Conservation (phyloP, 495 filamentous ascomycete species). For the Penicillium desertorum region DNA sequence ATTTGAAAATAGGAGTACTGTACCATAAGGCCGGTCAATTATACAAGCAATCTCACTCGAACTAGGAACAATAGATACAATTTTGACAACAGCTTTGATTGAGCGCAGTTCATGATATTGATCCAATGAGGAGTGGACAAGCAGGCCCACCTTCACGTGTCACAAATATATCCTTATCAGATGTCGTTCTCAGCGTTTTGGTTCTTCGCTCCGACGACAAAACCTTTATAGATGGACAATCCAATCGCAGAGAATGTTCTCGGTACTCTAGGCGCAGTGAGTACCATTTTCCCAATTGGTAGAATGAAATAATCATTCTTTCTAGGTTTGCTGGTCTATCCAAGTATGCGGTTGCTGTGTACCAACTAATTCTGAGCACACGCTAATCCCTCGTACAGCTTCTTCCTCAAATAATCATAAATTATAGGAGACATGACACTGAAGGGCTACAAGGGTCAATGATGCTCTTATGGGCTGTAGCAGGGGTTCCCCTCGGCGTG, state of each 20-base stretch:
- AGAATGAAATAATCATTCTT: slow-evolving; percentile 13
- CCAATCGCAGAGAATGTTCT: slow-evolving; percentile 56
- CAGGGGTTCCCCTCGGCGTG: slow-evolving; percentile 62
- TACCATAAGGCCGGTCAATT: too few species aligned
- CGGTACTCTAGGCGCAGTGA: slow-evolving; percentile 56
- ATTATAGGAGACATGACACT: slow-evolving; percentile 60
- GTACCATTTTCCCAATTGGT: slow-evolving; percentile 17
- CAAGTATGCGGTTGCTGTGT: slow-evolving; percentile 32
- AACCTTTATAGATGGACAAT: slow-evolving; percentile 46
- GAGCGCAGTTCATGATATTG: background rate
- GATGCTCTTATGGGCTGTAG: slow-evolving; percentile 67
- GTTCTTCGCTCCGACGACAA: background rate
- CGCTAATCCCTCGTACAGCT: slow-evolving; percentile 41
- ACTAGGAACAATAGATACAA: too few species aligned
- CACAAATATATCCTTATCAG: slow-evolving; percentile 2
- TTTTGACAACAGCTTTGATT: background rate
- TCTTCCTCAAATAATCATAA: slow-evolving; percentile 64
- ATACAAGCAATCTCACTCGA: too few species aligned
- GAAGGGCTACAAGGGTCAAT: slow-evolving; percentile 60
- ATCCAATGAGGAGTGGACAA: background rate
- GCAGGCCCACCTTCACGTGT: background rate
- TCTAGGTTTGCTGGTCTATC: slow-evolving; percentile 53
- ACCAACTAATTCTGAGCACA: background rate
- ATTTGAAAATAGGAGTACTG: too few species aligned
- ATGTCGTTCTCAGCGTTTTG: background rate